Evolutionary conservation across 306 rosid genomes (phyloP), one percentile per base, ranked within the genome.

Genomic region (Dalbergia cochinchinensis): DNA sequence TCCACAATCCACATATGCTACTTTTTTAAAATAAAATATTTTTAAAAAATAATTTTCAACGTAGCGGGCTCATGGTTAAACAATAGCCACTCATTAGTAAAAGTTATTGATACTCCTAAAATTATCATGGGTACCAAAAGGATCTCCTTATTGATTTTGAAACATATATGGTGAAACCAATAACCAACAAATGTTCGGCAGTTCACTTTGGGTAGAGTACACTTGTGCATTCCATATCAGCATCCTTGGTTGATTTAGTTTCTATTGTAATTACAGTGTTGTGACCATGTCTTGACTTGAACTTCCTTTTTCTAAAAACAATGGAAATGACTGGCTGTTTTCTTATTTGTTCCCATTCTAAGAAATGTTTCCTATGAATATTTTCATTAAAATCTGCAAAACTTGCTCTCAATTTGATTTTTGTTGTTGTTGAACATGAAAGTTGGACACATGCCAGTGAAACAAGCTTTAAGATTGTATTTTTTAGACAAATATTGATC

Each of bases 401-500:
- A 26, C 31, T 26, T 26, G 31, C 31, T 39, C 41, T 15, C 8
- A 9, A 57, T 41, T 3, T 14, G 54, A 47, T 51, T 47, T 70
- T 8, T 67, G 41, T 26, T 60, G 65, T 50, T 19, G 35, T 48
- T 60, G 18, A 20, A 61, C 41, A 58, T 58, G 57, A 19, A 55
- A 57, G 57, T 58, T 26, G 50, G 78, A 22, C 41, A 58, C 7
- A 34, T 14, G 5, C 10, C 53, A 12, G 48, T 35, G 54, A 48
- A 70, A 16, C 51, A 37, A n/a, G 14, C 14, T 16, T 12, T 18
- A 11, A 11, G 77, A 55, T 72, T 60, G 48, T 61, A 34, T 44
- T 37, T 7, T n/a, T 55, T 15, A 73, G 54, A 58, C 59, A 57
- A 44, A 22, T 78, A 80, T 79, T 22, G 61, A 63, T 58, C 53